Percentiles rank a stretch among this genome's conserved stretches.
Conservation (phyloP, 1,284 basidiomycete species). For the Cystobasidium pallidum region DNA sequence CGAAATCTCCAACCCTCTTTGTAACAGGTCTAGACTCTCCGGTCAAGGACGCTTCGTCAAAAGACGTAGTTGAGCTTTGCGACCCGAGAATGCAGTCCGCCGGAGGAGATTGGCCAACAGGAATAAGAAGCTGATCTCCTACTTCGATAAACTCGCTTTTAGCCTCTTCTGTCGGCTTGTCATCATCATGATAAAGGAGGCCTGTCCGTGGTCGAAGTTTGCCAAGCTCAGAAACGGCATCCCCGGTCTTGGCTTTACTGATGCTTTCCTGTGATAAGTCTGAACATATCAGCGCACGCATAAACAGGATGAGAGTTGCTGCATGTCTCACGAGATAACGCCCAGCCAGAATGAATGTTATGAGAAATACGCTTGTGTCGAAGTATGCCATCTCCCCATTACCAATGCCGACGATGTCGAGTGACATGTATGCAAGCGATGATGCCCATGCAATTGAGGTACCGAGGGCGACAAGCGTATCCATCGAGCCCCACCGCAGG, state of each 20-base stretch:
- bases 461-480: conserved; percentile 68
- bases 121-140: conserved; percentile 72
- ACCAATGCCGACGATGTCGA: conserved; percentile 60
- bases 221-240: conserved; percentile 71
- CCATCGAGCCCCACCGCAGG: conserved; percentile 76
- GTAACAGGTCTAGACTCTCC: conserved; percentile 71
- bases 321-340: conserved; percentile 59
- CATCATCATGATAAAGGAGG: conserved; percentile 59
- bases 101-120: conserved; percentile 71
- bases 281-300: not conserved
- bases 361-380: conserved; percentile 71
- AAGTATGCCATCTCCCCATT: conserved; percentile 65
- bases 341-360: conserved; percentile 74
- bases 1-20: conserved; percentile 67
- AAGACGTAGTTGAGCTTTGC: conserved; percentile 61
- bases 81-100: conserved; percentile 69
- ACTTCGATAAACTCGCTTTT: conserved; percentile 63
- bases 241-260: conserved; percentile 60
- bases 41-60: conserved; percentile 83
- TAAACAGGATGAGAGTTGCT: too few relatives aligned
- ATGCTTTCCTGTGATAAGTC: conserved; percentile 50
- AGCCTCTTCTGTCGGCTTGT: conserved; percentile 35
- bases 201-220: conserved; percentile 69
- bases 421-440: conserved; percentile 70
- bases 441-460: conserved; percentile 75